Evolutionary conservation across 2,329 filamentous ascomycete genomes (phyloP), one percentile per base, ranked within the genome.

Genomic region (Fusarium protoensiforme): DNA sequence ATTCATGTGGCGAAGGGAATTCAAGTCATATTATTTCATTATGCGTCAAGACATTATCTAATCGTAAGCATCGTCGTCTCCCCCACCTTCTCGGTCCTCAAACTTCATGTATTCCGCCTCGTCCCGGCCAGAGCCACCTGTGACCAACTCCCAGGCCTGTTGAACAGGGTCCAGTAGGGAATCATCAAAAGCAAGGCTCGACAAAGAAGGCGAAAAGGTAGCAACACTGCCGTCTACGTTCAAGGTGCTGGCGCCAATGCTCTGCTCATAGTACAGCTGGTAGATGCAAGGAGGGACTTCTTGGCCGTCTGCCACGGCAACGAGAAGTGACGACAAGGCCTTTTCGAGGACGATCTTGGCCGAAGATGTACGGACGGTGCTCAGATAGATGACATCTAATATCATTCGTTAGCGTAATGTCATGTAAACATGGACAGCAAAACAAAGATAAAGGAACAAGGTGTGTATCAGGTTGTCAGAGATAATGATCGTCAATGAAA

Each of bases 401-500:
- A 58, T 63, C 54, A 59, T 61, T 66, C 38, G 75, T 84, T 78
- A 84, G 83, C 74, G 68, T 84, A 54, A 62, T 64, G 41, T 48
- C 31, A 69, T 39, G 65, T 53, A 36, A 54, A 22, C n/a, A 54
- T 62, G 18, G 64, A 33, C 60, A 65, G 27, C 54, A 62, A 31
- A 58, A 58, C 56, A 57, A 41, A 65, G 31, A 60, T 66, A 58
- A 73, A 57, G 33, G 43, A 71, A 62, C 71, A 35, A 51, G 65
- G 73, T 80, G 84, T 85, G 86, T 85, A 90, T 97, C 94, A 97
- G 94, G 86, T 92, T 94, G 92, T 96, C 92, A 96, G 93, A 95
- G 91, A 89, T 87, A 87, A 87, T 71, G 89, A 89, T 96, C 95
- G 91, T 97, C 95, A 97, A 85, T 89, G 88, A 83, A 86, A 85